These are phyloP conservation scores for Saitoella complicata DNA, from an alignment of 805 yeast species.

Conservation along the genomic window DNA sequence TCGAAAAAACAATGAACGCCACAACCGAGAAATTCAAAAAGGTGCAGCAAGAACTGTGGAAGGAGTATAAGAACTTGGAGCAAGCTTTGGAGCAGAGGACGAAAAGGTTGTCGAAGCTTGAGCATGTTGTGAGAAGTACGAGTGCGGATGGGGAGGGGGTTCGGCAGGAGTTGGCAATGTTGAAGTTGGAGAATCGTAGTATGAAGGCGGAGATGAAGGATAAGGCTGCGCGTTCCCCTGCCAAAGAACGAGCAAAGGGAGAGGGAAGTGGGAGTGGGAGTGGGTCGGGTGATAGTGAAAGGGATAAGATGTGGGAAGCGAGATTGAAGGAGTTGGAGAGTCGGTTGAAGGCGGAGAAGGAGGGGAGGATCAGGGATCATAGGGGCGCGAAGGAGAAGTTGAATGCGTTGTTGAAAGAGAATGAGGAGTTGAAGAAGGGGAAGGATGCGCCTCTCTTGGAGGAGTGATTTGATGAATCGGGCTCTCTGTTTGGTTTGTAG, in stretches of 20 bases:
- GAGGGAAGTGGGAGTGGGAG: not conserved
- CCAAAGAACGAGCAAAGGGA: not conserved
- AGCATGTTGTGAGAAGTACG: conserved; percentile 1
- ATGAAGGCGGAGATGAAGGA: not conserved
- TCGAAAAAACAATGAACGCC: not conserved
- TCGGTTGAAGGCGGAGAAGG: conserved; percentile 15
- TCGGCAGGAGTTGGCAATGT: not conserved
- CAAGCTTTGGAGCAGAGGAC: conserved; percentile 1
- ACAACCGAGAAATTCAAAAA: not conserved
- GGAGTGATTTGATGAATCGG: no score
- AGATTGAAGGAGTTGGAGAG: conserved; percentile 13
- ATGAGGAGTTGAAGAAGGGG: not conserved
- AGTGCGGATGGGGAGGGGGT: conserved; percentile 1
- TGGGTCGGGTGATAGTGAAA: conserved; percentile 4
- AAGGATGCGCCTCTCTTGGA: no score
- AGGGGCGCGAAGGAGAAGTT: conserved; percentile 13
- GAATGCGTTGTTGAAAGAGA: conserved; percentile 10
- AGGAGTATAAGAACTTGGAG: conserved; percentile 1
- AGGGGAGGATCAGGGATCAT: conserved; percentile 14
- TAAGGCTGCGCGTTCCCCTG: not conserved
- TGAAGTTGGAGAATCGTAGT: not conserved
- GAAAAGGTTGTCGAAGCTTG: conserved; percentile 1
- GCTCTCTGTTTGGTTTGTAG: no score
- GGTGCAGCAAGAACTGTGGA: conserved; percentile 1
- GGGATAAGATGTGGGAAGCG: conserved; percentile 8